Conservation (phyloP, 257 asterid species). For the Paulownia fortunei region DNA sequence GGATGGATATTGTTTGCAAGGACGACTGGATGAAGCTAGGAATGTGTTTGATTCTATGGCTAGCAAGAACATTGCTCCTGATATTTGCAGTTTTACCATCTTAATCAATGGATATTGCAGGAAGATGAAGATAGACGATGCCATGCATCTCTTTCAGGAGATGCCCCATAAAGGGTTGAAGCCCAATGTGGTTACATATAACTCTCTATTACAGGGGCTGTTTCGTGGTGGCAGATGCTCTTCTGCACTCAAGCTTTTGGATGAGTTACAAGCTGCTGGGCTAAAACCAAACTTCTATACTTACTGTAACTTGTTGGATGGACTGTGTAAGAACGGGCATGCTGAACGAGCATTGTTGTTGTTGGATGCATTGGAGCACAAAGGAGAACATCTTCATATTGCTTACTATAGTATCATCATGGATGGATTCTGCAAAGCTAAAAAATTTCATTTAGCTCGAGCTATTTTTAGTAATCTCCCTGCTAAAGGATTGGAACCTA, state of each 20-base stretch:
- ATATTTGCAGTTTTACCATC: no score
- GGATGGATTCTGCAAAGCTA: slow-evolving; percentile 31
- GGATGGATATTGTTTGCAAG: no score
- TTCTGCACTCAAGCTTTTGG: slow-evolving; percentile 26
- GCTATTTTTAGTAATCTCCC: slow-evolving; percentile 29
- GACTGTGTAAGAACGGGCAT: slow-evolving; percentile 28
- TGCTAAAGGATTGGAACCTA: slow-evolving; percentile 30
- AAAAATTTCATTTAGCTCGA: slow-evolving; percentile 28
- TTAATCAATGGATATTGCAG: no score
- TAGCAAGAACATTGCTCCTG: no score
- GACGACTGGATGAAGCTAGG: no score
- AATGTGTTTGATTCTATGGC: no score
- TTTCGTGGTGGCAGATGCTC: slow-evolving; percentile 28
- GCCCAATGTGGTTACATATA: slow-evolving; percentile 26
- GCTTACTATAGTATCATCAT: slow-evolving; percentile 14
- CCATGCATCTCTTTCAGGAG: slow-evolving; percentile 30
- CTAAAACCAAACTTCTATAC: slow-evolving; percentile 29
- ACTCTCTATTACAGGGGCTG: slow-evolving; percentile 31
- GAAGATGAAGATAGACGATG: slow-evolving; percentile 35
- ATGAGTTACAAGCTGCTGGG: slow-evolving; percentile 28
- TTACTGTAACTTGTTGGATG: slow-evolving; percentile 30
- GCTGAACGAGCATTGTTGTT: slow-evolving; percentile 29
- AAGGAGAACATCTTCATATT: slow-evolving; percentile 11
- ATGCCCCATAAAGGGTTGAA: slow-evolving; percentile 26
- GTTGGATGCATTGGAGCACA: slow-evolving; percentile 13